These are phyloP conservation scores for Pyrrhoderma lamaoense DNA, from an alignment of 1,284 basidiomycete genomes.

Conservation along the genomic window DNA sequence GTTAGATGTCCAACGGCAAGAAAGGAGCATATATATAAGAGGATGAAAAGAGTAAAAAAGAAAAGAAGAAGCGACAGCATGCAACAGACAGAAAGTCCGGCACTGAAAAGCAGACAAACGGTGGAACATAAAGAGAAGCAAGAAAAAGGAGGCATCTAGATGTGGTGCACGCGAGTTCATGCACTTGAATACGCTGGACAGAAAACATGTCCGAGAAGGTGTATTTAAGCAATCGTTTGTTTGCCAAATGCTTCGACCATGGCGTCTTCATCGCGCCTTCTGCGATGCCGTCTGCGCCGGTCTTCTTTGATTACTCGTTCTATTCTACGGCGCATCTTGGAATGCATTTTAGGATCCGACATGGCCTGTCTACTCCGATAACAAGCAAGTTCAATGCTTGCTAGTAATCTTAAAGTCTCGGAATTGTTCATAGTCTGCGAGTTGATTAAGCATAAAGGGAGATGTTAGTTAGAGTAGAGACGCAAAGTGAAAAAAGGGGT, in stretches of 20 bases:
- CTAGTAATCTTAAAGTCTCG: constrained; percentile 68
- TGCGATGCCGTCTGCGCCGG: constrained; percentile 64
- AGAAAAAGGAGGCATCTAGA: neutral
- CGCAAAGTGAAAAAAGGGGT: neutral
- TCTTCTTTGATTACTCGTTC: constrained; percentile 75
- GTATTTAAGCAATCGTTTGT: constrained; percentile 38
- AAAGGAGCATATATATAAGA: neutral
- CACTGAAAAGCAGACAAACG: neutral
- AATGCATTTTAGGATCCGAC: constrained; percentile 53
- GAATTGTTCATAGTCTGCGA: constrained; percentile 67
- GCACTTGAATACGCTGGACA: neutral
- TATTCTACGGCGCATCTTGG: constrained; percentile 58
- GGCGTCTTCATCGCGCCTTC: constrained; percentile 72
- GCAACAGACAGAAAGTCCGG: constrained; percentile 8
- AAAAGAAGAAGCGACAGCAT: neutral
- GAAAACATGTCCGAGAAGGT: neutral
- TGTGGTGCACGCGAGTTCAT: neutral
- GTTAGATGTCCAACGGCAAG: neutral
- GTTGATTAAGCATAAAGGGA: neutral
- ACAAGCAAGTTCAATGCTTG: constrained; percentile 74
- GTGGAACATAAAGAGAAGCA: neutral
- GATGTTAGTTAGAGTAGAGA: neutral
- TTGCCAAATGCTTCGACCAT: constrained; percentile 70
- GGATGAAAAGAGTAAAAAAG: neutral
- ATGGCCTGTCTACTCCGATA: constrained; percentile 63